These are phyloP conservation scores for Lactifluus echinatus DNA, from an alignment of 768 basidiomycete genomes.

Conservation along the genomic window DNA sequence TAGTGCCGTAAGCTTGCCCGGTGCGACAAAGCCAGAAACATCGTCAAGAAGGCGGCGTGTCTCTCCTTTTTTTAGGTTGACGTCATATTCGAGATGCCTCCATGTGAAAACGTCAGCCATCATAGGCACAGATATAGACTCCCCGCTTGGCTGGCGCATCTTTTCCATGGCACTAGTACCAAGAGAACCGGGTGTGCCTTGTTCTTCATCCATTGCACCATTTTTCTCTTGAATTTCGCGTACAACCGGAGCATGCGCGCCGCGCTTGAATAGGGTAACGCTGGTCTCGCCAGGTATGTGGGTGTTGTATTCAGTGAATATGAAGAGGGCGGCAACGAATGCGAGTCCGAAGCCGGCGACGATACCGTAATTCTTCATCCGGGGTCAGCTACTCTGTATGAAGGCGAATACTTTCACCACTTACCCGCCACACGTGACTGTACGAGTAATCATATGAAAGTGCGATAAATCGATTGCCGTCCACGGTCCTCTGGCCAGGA, in stretches of 20 bases:
- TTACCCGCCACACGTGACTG: conserved; percentile 42
- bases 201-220: conserved; percentile 27
- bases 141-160: neutral
- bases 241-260: conserved; percentile 28
- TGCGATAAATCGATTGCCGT: conserved; percentile 48
- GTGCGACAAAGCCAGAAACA: conserved; percentile 72
- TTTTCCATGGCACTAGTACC: conserved; percentile 1
- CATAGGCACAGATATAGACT: conserved; percentile 14
- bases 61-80: conserved; percentile 41
- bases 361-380: conserved; percentile 57
- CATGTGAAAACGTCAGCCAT: conserved; percentile 69
- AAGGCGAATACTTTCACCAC: conserved; percentile 13
- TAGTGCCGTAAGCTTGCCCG: conserved; percentile 69
- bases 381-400: neutral
- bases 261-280: conserved; percentile 60
- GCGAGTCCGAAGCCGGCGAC: conserved; percentile 51
- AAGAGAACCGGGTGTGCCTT: neutral
- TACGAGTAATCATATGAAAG: conserved; percentile 36
- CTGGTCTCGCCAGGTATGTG: conserved; percentile 29
- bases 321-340: conserved; percentile 47
- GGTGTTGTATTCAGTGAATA: conserved; percentile 51
- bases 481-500: conserved; percentile 50
- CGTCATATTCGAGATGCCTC: conserved; percentile 60
- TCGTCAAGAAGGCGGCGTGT: conserved; percentile 51
- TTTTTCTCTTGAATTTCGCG: conserved; percentile 14